A percentile compares a stretch with the other conserved stretches of the same genome.
These are phyloP conservation scores for Russula abietina DNA, from an alignment of 768 basidiomycete genomes.

Conservation along the genomic window DNA sequence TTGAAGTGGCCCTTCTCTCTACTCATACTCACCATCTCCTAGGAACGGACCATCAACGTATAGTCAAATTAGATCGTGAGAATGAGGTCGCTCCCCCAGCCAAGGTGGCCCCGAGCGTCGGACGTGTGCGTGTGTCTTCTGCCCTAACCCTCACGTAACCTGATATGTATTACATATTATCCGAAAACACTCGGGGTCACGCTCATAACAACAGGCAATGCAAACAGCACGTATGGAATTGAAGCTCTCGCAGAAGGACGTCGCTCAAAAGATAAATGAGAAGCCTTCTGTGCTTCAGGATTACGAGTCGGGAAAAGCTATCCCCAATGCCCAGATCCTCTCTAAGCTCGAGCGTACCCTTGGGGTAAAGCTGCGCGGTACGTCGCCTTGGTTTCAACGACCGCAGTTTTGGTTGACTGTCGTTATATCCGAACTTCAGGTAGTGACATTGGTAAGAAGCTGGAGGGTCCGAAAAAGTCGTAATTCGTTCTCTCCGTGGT, in stretches of 20 bases:
- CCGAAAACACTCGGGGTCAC: not conserved
- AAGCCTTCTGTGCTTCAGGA: conserved; percentile 85
- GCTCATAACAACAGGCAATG: conserved; percentile 53
- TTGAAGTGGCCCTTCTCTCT: not conserved
- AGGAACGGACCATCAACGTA: conserved; percentile 92
- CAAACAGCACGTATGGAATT: conserved; percentile 72
- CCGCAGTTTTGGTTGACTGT: not conserved
- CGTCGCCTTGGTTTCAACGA: conserved; percentile 26
- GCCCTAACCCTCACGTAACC: not conserved
- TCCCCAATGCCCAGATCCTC: conserved; percentile 82
- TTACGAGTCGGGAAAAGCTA: conserved; percentile 82
- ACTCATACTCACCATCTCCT: not conserved
- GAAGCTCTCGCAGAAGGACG: conserved; percentile 83
- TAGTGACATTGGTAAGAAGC: conserved; percentile 77
- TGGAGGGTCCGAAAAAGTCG: conserved; percentile 72
- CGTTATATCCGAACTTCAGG: conserved; percentile 38
- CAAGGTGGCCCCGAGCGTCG: conserved; percentile 67
- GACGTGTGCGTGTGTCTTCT: conserved; percentile 49
- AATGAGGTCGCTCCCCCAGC: conserved; percentile 92
- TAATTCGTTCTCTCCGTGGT: conserved; percentile 41
- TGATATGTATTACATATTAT: not conserved
- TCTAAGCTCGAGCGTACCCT: conserved; percentile 82
- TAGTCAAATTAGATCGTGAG: conserved; percentile 90
- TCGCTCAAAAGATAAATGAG: conserved; percentile 91
- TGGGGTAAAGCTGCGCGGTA: conserved; percentile 86